phyloP scores from a whole-genome alignment of 2,329 filamentous ascomycete species.

The Akanthomyces muscarius region DNA sequence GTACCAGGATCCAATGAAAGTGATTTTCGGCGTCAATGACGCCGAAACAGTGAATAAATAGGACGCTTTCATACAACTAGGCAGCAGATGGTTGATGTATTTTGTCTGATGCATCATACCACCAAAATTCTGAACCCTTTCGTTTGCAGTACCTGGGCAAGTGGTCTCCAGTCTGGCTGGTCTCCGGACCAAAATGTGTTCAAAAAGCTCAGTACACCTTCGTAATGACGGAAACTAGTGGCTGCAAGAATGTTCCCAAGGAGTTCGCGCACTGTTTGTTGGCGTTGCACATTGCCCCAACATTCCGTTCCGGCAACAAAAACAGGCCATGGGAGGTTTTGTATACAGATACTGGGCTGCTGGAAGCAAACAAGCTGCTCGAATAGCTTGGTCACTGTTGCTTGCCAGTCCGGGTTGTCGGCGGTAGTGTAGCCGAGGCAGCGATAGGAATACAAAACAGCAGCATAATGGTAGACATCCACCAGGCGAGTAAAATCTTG shows the following conservation, averaged over 20 bases:
- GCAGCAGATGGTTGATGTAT: not conserved
- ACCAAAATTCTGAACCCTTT: conserved; percentile 25
- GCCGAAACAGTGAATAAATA: conserved; percentile 29
- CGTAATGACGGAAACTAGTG: conserved; percentile 25
- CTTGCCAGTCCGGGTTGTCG: conserved; percentile 19
- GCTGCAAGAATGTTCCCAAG: conserved; percentile 21
- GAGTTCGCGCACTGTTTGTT: conserved; percentile 20
- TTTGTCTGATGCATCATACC: conserved; percentile 13
- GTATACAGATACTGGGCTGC: conserved; percentile 23
- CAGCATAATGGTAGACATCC: conserved; percentile 28
- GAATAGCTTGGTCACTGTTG: conserved; percentile 22
- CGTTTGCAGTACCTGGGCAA: conserved; percentile 23
- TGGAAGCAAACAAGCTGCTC: conserved; percentile 24
- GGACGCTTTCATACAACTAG: not conserved
- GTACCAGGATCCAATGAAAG: conserved; percentile 36
- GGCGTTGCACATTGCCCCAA: conserved; percentile 22
- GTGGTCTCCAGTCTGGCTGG: conserved; percentile 25
- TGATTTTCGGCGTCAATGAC: conserved; percentile 34
- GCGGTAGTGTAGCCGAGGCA: conserved; percentile 23
- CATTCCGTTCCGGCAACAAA: conserved; percentile 29
- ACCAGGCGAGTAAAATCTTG: conserved; percentile 28
- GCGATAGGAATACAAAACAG: conserved; percentile 26
- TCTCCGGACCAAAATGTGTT: conserved; percentile 25
- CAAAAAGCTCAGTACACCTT: conserved; percentile 24
- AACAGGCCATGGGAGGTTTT: conserved; percentile 29